A percentile compares a stretch with the other conserved stretches of the same genome.
These are phyloP conservation scores for Capniomyces stellatus DNA, from an alignment of 371 early-diverging fungal species.

Conservation along the genomic window DNA sequence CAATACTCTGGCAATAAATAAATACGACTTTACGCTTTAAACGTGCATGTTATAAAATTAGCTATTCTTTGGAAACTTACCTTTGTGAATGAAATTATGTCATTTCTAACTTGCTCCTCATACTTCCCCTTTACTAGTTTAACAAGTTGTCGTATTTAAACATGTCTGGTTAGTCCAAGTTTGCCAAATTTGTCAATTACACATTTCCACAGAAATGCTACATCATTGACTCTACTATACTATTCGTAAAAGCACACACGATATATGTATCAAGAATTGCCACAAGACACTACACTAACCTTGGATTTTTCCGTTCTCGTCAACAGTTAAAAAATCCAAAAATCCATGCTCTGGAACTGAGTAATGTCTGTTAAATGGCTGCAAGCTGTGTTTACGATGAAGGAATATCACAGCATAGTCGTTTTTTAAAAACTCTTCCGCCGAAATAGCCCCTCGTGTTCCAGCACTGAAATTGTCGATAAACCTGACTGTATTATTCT, in stretches of 20 bases:
- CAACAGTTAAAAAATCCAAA: slow-evolving; percentile 34
- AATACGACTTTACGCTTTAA: no score
- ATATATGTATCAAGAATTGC: no score
- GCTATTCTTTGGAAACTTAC: neutral
- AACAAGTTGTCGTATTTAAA: no score
- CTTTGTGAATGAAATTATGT: slow-evolving; percentile 40
- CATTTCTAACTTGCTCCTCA: slow-evolving; percentile 35
- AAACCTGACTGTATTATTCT: slow-evolving; percentile 93
- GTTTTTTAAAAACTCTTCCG: slow-evolving; percentile 76
- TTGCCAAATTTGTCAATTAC: no score
- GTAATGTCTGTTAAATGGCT: slow-evolving; percentile 86
- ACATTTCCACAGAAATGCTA: no score
- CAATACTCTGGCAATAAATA: no score
- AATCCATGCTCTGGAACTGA: slow-evolving; percentile 57
- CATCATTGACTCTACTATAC: no score
- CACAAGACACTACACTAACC: no score
- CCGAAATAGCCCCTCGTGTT: slow-evolving; percentile 86
- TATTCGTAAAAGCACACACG: no score
- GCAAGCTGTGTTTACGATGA: slow-evolving; percentile 80
- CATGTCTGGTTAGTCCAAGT: no score
- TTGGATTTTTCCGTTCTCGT: slow-evolving; percentile 6
- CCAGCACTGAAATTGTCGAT: slow-evolving; percentile 96
- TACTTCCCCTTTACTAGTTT: slow-evolving; percentile 44
- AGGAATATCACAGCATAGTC: slow-evolving; percentile 93
- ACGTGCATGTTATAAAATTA: no score